A percentile compares a stretch with the other conserved stretches of the same genome.
phyloP scores from a whole-genome alignment of 164 flowering plant genomes.

The Vitis labrusca region DNA sequence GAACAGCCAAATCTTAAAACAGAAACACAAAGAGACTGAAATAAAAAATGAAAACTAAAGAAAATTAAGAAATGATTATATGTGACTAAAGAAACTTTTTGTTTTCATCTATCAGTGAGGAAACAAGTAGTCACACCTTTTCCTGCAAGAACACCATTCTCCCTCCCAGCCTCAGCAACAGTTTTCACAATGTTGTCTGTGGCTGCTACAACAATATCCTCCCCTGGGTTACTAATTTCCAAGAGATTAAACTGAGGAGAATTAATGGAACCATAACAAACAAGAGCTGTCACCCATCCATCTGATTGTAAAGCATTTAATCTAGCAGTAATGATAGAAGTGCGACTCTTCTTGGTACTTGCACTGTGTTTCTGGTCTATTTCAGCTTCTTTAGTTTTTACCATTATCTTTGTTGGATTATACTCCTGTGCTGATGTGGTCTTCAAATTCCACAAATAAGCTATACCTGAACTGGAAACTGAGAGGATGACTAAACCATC shows the following conservation, averaged over 20 bases:
- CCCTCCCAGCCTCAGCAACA: constrained; percentile 6
- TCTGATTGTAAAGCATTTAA: constrained; percentile 19
- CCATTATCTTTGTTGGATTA: constrained; percentile 32
- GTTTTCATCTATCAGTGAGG: too few species aligned
- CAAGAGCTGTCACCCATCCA: constrained; percentile 17
- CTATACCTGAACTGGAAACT: constrained; percentile 32
- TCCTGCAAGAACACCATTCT: constrained; percentile 10
- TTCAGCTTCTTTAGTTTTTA: constrained; percentile 18
- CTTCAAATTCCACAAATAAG: constrained; percentile 37
- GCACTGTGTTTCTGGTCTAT: constrained; percentile 14
- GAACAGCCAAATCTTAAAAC: not conserved
- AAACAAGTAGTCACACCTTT: constrained; percentile 6
- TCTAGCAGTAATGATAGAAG: constrained; percentile 35
- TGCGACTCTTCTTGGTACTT: constrained; percentile 24
- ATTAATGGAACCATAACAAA: constrained; percentile 32
- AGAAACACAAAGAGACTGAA: not conserved
- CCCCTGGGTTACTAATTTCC: constrained; percentile 25
- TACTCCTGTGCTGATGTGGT: constrained; percentile 19
- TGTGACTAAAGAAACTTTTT: too few species aligned
- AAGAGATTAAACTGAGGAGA: constrained; percentile 29
- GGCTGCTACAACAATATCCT: constrained; percentile 22
- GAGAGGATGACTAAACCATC: constrained; percentile 29
- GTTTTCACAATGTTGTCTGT: not conserved
- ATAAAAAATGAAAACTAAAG: too few species aligned
- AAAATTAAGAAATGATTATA: too few species aligned